Evolutionary conservation across 2,329 filamentous ascomycete species (phyloP).

Genomic region (Diaporthe humulicola): DNA sequence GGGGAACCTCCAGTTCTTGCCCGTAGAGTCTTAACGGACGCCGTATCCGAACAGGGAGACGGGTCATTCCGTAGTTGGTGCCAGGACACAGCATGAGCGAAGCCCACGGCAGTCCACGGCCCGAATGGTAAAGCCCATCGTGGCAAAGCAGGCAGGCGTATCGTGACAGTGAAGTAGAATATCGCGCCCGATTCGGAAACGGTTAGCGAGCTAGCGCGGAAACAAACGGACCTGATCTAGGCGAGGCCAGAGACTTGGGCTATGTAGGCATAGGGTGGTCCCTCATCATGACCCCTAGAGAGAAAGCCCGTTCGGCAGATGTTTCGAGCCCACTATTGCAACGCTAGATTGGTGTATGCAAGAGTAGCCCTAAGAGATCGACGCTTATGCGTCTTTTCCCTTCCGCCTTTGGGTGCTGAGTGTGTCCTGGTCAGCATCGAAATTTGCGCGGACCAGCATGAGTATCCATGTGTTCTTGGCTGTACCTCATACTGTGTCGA

Average conservation of each 20-base stretch:
- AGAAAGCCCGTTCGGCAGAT: slow-evolving; percentile 30
- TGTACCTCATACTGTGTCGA: not conserved
- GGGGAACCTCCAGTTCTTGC: not conserved
- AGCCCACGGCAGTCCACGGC: slow-evolving; percentile 40
- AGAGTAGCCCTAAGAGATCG: not conserved
- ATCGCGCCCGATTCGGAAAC: slow-evolving; percentile 47
- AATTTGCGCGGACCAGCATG: not conserved
- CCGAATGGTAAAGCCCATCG: slow-evolving; percentile 21
- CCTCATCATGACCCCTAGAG: slow-evolving; percentile 2
- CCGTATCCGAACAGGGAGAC: not conserved
- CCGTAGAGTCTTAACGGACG: not conserved
- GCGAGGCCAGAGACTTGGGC: slow-evolving; percentile 5
- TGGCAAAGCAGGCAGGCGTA: slow-evolving; percentile 40
- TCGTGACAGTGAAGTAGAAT: slow-evolving; percentile 42
- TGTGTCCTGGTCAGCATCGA: not conserved
- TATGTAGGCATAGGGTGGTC: not conserved
- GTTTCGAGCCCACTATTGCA: not conserved
- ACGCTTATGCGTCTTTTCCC: not conserved
- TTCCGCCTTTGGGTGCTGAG: not conserved
- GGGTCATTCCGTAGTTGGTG: slow-evolving; percentile 29
- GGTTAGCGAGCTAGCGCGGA: slow-evolving; percentile 51
- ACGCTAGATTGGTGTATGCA: not conserved
- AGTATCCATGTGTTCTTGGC: not conserved
- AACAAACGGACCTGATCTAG: slow-evolving; percentile 39
- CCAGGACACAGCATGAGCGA: slow-evolving; percentile 38